These are phyloP conservation scores for Alectoria sarmentosa DNA, from an alignment of 495 filamentous ascomycete genomes.

Conservation along the genomic window DNA sequence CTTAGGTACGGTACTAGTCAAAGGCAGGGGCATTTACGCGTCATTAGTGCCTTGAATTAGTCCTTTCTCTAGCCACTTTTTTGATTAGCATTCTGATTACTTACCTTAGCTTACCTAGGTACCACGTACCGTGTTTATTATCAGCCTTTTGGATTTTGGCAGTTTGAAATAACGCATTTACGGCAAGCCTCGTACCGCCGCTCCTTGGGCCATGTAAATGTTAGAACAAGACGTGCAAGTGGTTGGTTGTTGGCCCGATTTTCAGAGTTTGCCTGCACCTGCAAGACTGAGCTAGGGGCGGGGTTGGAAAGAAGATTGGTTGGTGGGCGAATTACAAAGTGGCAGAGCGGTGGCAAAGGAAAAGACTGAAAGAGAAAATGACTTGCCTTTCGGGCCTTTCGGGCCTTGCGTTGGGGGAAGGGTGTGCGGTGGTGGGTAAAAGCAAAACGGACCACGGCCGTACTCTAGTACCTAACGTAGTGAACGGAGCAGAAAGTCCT, in stretches of 20 bases:
- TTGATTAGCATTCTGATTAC: too few relatives aligned
- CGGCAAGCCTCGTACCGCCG: too few relatives aligned
- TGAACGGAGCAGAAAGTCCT: neutral
- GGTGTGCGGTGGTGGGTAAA: neutral
- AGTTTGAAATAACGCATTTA: too few relatives aligned
- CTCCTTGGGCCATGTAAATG: too few relatives aligned
- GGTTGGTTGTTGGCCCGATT: neutral
- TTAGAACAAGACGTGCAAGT: too few relatives aligned
- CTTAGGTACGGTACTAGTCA: too few relatives aligned
- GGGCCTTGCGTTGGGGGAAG: conserved; percentile 13
- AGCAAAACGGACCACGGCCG: neutral
- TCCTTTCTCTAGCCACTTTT: neutral
- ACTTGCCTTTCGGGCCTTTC: conserved; percentile 11
- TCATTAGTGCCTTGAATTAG: too few relatives aligned
- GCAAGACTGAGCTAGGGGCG: conserved; percentile 1
- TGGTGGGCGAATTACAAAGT: conserved; percentile 13
- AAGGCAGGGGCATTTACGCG: neutral
- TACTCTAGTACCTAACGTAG: too few relatives aligned
- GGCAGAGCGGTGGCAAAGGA: conserved; percentile 12
- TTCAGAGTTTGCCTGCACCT: conserved; percentile 7
- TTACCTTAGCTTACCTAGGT: too few relatives aligned
- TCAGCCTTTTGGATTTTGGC: too few relatives aligned
- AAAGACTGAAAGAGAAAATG: neutral
- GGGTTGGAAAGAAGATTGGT: conserved; percentile 5
- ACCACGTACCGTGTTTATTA: too few relatives aligned